Conservation (phyloP, 2,329 filamentous ascomycete species). For the Fusarium caatingaense region DNA sequence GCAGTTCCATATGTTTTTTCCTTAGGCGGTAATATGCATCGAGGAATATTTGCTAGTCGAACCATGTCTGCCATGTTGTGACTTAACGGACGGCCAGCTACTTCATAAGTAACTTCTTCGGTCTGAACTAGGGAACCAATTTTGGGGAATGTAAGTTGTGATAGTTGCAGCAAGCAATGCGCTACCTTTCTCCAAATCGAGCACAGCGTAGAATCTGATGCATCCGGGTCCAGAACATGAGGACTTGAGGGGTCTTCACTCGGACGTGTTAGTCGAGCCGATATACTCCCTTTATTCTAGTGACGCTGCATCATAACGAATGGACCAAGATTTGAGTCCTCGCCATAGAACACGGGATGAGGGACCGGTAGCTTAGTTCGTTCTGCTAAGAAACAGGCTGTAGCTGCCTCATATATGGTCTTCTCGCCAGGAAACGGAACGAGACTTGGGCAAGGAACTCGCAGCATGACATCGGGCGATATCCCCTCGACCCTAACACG, state of each 20-base stretch:
- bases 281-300: conserved; percentile 42
- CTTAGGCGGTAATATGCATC: conserved; percentile 34
- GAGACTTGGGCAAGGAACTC: conserved; percentile 19
- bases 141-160: conserved; percentile 47
- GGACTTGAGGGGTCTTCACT: not conserved
- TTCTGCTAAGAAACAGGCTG: conserved; percentile 10
- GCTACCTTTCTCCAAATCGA: conserved; percentile 53
- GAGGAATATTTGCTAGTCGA: conserved; percentile 43
- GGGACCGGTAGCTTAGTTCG: conserved; percentile 20
- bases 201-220: conserved; percentile 49
- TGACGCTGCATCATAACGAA: conserved; percentile 47
- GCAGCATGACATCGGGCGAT: conserved; percentile 15
- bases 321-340: conserved; percentile 40
- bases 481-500: conserved; percentile 14
- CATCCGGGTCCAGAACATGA: conserved; percentile 25
- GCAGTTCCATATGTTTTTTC: conserved; percentile 42
- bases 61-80: conserved; percentile 57
- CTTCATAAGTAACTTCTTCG: conserved; percentile 37
- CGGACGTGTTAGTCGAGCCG: not conserved
- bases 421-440: conserved; percentile 34
- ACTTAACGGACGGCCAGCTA: not conserved
- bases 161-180: conserved; percentile 54
- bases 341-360: conserved; percentile 13
- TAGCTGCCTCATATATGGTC: conserved; percentile 21
- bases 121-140: conserved; percentile 54